These are phyloP conservation scores for Pseudocercospora pini-densiflorae DNA, from an alignment of 2,329 filamentous ascomycete genomes.

Conservation along the genomic window DNA sequence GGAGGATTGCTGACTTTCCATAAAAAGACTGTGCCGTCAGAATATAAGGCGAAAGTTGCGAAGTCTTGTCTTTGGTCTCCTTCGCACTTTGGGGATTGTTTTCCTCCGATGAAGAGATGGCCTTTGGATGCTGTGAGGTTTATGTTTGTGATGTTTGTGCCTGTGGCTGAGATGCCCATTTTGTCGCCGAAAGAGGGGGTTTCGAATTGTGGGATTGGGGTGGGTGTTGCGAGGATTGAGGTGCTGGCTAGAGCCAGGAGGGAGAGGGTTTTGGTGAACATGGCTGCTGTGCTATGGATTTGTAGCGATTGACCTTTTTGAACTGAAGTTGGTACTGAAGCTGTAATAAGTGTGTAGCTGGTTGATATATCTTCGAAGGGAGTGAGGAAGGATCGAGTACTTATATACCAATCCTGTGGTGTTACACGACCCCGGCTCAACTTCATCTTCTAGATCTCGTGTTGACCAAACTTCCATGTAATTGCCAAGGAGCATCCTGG, in stretches of 20 bases:
- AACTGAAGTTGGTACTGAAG: not conserved
- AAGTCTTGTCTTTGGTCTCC: not conserved
- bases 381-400: not conserved
- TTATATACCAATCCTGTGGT: not conserved
- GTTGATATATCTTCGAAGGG: not conserved
- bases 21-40: conserved; percentile 13
- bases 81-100: conserved; percentile 21
- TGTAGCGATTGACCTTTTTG: not conserved
- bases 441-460: not conserved
- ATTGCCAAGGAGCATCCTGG: not conserved
- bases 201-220: not conserved
- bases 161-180: conserved; percentile 5
- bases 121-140: conserved; percentile 25
- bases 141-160: conserved; percentile 14
- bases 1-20: conserved; percentile 13
- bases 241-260: conserved; percentile 1
- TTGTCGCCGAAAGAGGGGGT: not conserved
- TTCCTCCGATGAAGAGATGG: conserved; percentile 27
- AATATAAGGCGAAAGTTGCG: conserved; percentile 16
- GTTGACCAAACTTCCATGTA: conserved; percentile 1
- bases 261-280: conserved; percentile 9
- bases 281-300: not conserved
- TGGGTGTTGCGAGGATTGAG: not conserved
- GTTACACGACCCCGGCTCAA: not conserved
- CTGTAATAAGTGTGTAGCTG: not conserved